phyloP scores from a whole-genome alignment of 441 rosid genomes.

The Adansonia madagascariensis region DNA sequence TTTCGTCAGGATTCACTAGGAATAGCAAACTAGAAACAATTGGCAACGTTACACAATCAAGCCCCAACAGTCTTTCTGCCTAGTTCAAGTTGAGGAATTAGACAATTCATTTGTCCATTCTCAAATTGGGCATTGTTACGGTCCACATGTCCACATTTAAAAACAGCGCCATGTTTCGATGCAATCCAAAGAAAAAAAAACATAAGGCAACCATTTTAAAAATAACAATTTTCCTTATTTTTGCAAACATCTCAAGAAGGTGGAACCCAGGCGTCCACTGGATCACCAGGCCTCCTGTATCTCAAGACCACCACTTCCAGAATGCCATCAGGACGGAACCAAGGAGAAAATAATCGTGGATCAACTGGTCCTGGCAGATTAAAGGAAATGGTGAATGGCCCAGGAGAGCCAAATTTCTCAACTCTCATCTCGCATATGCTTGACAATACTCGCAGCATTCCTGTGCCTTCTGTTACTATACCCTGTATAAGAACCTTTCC shows the following conservation, averaged over 20 bases:
- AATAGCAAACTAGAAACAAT: neutral
- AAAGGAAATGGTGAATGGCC: conserved; percentile 68
- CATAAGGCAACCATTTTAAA: neutral
- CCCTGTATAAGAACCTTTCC: conserved; percentile 69
- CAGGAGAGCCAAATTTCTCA: conserved; percentile 60
- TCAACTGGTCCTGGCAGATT: conserved; percentile 89
- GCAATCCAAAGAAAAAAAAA: neutral
- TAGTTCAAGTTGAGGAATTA: neutral
- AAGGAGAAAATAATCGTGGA: conserved; percentile 59
- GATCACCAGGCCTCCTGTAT: conserved; percentile 29
- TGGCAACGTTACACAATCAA: neutral
- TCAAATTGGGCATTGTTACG: neutral
- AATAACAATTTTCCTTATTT: neutral
- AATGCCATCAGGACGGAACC: conserved; percentile 63
- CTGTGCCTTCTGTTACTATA: conserved; percentile 42
- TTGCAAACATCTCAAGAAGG: conserved; percentile 4
- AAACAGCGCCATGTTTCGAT: neutral
- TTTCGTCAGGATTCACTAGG: too few species aligned
- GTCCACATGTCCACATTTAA: neutral
- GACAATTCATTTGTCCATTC: neutral
- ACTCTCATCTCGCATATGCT: conserved; percentile 51
- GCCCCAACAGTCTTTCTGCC: neutral
- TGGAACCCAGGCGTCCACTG: conserved; percentile 26
- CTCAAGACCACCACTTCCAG: conserved; percentile 73
- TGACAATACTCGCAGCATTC: conserved; percentile 37